These are phyloP conservation scores for Ramaria rubella DNA, from an alignment of 768 basidiomycete genomes.

Conservation along the genomic window DNA sequence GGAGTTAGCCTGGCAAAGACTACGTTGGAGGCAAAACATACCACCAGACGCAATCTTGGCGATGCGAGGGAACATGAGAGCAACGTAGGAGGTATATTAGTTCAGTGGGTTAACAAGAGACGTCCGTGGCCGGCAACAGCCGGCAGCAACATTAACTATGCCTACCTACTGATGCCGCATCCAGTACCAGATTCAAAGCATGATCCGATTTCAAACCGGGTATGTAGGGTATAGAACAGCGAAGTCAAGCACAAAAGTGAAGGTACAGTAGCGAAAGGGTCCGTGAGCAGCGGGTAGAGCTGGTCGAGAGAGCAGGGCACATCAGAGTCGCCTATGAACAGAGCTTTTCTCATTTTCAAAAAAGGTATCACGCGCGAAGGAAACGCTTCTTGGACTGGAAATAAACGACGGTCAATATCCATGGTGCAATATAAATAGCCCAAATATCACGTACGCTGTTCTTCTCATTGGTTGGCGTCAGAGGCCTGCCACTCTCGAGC, in stretches of 20 bases:
- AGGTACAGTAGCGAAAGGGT: neutral
- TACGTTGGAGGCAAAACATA: neutral
- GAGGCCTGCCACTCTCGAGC: conserved; percentile 87
- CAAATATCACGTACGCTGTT: conserved; percentile 52
- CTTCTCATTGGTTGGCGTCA: conserved; percentile 91
- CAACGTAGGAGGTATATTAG: neutral
- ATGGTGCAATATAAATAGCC: neutral
- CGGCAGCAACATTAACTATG: neutral
- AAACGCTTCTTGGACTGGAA: conserved; percentile 1
- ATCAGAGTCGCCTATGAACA: neutral
- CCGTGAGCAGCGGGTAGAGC: neutral
- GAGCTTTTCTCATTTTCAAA: neutral
- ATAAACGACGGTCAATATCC: neutral
- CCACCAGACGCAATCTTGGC: neutral
- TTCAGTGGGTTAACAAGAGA: neutral
- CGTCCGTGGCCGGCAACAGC: neutral
- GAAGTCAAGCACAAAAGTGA: neutral
- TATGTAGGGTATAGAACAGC: neutral
- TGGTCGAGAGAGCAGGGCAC: neutral
- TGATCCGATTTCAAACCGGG: neutral
- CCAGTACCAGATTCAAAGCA: neutral
- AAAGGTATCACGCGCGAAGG: conserved; percentile 1
- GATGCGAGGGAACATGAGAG: conserved; percentile 4
- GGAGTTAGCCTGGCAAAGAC: neutral
- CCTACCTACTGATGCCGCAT: too few species aligned